Base-by-base conservation (phyloP, 2,329 filamentous ascomycete genomes). In the Ophiostoma montium region DNA sequence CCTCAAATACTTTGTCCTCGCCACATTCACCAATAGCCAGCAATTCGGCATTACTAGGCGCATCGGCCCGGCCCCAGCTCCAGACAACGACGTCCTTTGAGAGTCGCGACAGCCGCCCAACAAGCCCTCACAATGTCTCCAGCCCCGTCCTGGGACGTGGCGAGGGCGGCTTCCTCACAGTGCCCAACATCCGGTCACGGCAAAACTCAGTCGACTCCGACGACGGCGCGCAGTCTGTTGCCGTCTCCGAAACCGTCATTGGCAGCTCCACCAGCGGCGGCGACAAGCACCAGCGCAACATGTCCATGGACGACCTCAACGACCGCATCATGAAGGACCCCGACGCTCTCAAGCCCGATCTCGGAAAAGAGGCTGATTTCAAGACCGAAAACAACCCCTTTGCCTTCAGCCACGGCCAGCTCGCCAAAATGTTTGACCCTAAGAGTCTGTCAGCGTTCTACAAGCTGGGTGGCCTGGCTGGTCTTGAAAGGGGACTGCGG, bases 341-440 rank as follows among this genome's bases (percentile, higher is more conserved):
- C 41, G 75, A 82, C 54, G 86, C 86, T 0, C 67, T 95, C 53
- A 78, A 72, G 46, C 84, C 87, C 0, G 86, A 94, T 60, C 73
- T 78, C 35, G 84, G 85, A 7, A 84, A 80, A 47, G 84, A 89
- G 61, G 71, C 67, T 16, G 85, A 90, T 54, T 95, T 94, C 57
- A 58, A 76, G 13, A 80, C 90, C 11, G 73, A 82, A 6, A 71
- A 87, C 61, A 94, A 92, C 61, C 82, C 83, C 0, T 95, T 95
- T 59, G 88, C 86, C 15, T 95, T 87, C 61, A 78, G 80, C 2
- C 84, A 84, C 3, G 88, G 89, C 13, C 82, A 94, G 60, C 71
- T 95, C 54, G 82, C 80, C 58, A 95, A 94, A 64, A 75, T 95
- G 67, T 78, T 90, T 53, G 92, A 94, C 61, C 89, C 89, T 3